A percentile compares a stretch with the other conserved stretches of the same genome.
Conservation (phyloP, 1,284 basidiomycete species). For the Mrakiaceae sp. region DNA sequence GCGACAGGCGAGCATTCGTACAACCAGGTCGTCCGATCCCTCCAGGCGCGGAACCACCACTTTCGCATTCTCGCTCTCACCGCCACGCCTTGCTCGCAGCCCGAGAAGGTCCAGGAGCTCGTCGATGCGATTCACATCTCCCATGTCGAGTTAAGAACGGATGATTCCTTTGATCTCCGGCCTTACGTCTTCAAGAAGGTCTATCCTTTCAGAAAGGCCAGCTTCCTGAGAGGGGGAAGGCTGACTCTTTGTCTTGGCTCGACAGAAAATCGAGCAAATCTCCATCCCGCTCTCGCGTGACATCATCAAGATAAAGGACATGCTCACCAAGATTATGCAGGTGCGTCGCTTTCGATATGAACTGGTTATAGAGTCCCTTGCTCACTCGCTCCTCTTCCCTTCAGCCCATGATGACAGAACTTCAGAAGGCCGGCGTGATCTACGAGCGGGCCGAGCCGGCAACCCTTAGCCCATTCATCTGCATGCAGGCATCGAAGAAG, state of each 20-base stretch:
- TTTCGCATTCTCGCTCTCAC: slow-evolving; percentile 89
- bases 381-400: too few relatives aligned
- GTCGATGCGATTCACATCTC: slow-evolving; percentile 94
- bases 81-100: slow-evolving; percentile 71
- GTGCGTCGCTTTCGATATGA: slow-evolving; percentile 37
- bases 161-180: slow-evolving; percentile 76
- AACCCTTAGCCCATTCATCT: background rate
- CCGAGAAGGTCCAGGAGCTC: slow-evolving; percentile 79
- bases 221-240: background rate
- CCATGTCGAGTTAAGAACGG: slow-evolving; percentile 87
- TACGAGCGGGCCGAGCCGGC: slow-evolving; percentile 26
- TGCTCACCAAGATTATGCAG: slow-evolving; percentile 56
- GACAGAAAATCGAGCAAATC: slow-evolving; percentile 54
- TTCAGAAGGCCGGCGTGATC: slow-evolving; percentile 29
- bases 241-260: background rate
- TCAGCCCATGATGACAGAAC: slow-evolving; percentile 29
- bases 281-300: slow-evolving; percentile 56
- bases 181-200: slow-evolving; percentile 85
- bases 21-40: slow-evolving; percentile 71
- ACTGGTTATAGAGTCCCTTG: too few relatives aligned
- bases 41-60: slow-evolving; percentile 88
- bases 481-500: background rate
- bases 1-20: slow-evolving; percentile 91
- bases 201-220: background rate
- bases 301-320: slow-evolving; percentile 46